phyloP scores from a whole-genome alignment of 140 eudicot species.

The Artemisia princeps region DNA sequence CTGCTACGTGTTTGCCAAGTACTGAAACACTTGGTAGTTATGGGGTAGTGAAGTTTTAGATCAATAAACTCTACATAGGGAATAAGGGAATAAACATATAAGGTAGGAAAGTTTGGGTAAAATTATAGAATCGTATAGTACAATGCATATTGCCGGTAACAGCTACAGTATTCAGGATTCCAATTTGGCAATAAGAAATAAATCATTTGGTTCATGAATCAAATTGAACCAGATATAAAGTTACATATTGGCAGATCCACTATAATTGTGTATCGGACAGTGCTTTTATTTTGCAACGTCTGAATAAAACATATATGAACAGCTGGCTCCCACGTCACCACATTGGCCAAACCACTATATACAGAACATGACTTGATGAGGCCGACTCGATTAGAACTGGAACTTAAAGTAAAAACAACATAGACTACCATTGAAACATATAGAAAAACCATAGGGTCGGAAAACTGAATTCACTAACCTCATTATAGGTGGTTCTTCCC shows the following conservation, averaged over 20 bases:
- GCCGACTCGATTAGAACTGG: too few relatives aligned
- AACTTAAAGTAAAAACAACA: too few relatives aligned
- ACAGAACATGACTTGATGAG: too few relatives aligned
- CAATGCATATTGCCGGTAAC: not conserved
- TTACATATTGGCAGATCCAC: not conserved
- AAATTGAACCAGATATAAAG: not conserved
- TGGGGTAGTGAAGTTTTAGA: not conserved
- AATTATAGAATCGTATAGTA: not conserved
- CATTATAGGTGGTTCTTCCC: conserved; percentile 66
- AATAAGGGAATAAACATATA: not conserved
- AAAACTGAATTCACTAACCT: conserved; percentile 33
- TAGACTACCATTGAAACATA: not conserved
- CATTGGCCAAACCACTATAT: too few relatives aligned
- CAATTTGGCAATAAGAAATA: not conserved
- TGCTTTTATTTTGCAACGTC: too few relatives aligned
- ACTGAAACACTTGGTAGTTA: too few relatives aligned
- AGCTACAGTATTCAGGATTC: not conserved
- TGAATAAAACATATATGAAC: too few relatives aligned
- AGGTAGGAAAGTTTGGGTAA: not conserved
- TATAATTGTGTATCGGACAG: too few relatives aligned
- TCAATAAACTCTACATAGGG: not conserved
- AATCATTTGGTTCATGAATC: not conserved
- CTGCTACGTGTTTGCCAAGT: too few relatives aligned
- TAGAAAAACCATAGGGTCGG: not conserved
- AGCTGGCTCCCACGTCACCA: too few relatives aligned